A percentile compares a stretch with the other conserved stretches of the same genome.
Evolutionary conservation across 495 filamentous ascomycete species (phyloP).

Genomic region (Darksidea phi): DNA sequence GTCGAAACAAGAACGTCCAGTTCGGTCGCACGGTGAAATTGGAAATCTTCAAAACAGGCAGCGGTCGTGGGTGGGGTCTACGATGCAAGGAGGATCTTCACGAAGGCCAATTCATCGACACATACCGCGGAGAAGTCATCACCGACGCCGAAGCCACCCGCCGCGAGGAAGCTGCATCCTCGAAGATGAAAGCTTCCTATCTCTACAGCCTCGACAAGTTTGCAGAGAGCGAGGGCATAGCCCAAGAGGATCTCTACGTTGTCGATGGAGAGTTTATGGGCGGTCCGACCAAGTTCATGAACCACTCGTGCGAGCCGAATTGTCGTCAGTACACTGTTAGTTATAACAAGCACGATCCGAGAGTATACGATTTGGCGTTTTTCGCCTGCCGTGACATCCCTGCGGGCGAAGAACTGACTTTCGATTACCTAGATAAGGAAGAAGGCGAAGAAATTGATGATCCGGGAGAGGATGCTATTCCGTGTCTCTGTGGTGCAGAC

Average conservation of each 20-base stretch:
- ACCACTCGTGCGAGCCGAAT: slow-evolving; percentile 69
- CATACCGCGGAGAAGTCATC: slow-evolving; percentile 86
- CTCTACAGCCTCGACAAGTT: slow-evolving; percentile 86
- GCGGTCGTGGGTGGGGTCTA: slow-evolving; percentile 78
- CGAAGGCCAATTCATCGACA: slow-evolving; percentile 82
- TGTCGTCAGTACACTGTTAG: slow-evolving; percentile 81
- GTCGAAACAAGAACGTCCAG: slow-evolving; percentile 80
- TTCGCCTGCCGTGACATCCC: slow-evolving; percentile 74
- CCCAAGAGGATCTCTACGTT: slow-evolving; percentile 47
- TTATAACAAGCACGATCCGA: slow-evolving; percentile 69
- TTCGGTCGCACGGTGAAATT: slow-evolving; percentile 70
- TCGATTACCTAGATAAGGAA: slow-evolving; percentile 68
- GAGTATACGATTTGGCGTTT: slow-evolving; percentile 82
- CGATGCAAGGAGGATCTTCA: slow-evolving; percentile 65
- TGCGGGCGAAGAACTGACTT: slow-evolving; percentile 72
- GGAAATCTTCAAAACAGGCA: slow-evolving; percentile 74
- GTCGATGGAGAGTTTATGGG: slow-evolving; percentile 62
- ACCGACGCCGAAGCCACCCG: slow-evolving; percentile 64
- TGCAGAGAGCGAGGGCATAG: slow-evolving; percentile 45
- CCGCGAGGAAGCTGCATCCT: slow-evolving; percentile 56
- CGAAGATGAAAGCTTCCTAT: slow-evolving; percentile 61
- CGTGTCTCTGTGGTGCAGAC: slow-evolving; percentile 33
- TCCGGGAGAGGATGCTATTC: slow-evolving; percentile 35
- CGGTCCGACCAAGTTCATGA: slow-evolving; percentile 61
- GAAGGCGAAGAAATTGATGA: slow-evolving; percentile 50